Evolutionary conservation across 1,284 basidiomycete genomes (phyloP), one percentile per base, ranked within the genome.

Genomic region (Cystobasidium pallidum): DNA sequence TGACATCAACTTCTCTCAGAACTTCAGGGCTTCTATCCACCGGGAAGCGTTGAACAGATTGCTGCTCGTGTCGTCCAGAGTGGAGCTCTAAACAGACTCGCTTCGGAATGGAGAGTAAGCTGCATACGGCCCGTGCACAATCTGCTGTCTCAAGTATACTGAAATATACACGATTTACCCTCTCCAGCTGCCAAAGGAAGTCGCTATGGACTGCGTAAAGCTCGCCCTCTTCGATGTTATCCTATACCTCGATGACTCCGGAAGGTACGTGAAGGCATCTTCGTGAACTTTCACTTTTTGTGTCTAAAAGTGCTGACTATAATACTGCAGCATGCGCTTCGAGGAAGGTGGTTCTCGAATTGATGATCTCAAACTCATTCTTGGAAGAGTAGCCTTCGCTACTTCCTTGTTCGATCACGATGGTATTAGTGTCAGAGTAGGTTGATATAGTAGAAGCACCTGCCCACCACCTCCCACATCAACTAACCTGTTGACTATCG

Each of bases 341-440:
- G 78, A 78, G 58, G 78, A 78, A 59, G 70, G 72, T 4, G 78
- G 78, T 55, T 72, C 75, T 11, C 62, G 78, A 24, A 78, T 78
- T 55, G 77, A 78, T 66, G 78, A 78, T 72, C 78, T 83, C 66
- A 82, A 83, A 78, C 75, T 82, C 75, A 61, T 81, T 78, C 39
- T 75, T 8, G 66, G 70, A n/a, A 73, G 74, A 49, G 82, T 83
- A 55, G 81, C 83, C n/a, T 80, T 77, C 57, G 82, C 81, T 19
- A 80, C 81, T 0, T 80, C 80, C 4, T 76, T 84, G n/a, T 83
- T 84, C 75, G 83, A 84, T 77, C 76, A 79, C 11, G 83, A 84
- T 72, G 83, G 83, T 61, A 83, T 84, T 74, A 78, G 80, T 30
- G 73, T 75, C 49, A 47, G 71, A 19, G 64, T 66, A 47, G 30